Evolutionary conservation across 139 green algal species (phyloP).

Genomic region (Chlorella sorokiniana): DNA sequence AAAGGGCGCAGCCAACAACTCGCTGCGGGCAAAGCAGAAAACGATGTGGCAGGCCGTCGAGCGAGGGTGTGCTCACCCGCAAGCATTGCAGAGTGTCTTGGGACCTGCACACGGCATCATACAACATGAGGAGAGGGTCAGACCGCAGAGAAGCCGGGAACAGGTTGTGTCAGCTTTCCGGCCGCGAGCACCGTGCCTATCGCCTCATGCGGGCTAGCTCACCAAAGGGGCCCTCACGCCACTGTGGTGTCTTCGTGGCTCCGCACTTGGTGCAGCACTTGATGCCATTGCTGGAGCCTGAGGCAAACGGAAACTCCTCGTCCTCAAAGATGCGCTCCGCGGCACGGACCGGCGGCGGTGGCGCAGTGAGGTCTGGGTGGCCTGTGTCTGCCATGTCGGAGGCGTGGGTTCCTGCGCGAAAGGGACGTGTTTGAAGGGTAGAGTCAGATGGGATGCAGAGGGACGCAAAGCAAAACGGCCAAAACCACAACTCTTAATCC

Average conservation of each 20-base stretch:
- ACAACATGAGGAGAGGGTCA: not conserved
- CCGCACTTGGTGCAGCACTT: slow-evolving; percentile 65
- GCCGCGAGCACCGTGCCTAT: too few relatives aligned
- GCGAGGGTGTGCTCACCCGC: too few relatives aligned
- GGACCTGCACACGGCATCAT: slow-evolving; percentile 39
- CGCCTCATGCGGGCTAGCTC: too few relatives aligned
- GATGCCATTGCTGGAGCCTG: slow-evolving; percentile 20
- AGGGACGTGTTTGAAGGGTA: too few relatives aligned
- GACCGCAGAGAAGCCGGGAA: not conserved
- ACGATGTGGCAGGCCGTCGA: too few relatives aligned
- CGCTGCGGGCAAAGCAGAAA: too few relatives aligned
- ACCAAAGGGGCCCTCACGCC: slow-evolving; percentile 63
- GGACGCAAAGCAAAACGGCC: too few relatives aligned
- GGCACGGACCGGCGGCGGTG: not conserved
- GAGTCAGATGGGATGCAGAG: too few relatives aligned
- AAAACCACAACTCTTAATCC: too few relatives aligned
- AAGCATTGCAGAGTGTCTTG: slow-evolving; percentile 69
- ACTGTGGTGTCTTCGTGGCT: slow-evolving; percentile 60
- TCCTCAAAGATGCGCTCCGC: slow-evolving; percentile 6
- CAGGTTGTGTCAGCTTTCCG: too few relatives aligned
- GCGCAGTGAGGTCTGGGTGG: not conserved
- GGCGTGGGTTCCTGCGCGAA: not conserved
- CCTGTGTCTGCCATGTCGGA: not conserved
- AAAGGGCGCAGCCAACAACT: too few relatives aligned
- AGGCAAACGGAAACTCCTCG: slow-evolving; percentile 30